Base-by-base conservation (phyloP, 2,329 filamentous ascomycete genomes). In the Aspergillus felis region DNA sequence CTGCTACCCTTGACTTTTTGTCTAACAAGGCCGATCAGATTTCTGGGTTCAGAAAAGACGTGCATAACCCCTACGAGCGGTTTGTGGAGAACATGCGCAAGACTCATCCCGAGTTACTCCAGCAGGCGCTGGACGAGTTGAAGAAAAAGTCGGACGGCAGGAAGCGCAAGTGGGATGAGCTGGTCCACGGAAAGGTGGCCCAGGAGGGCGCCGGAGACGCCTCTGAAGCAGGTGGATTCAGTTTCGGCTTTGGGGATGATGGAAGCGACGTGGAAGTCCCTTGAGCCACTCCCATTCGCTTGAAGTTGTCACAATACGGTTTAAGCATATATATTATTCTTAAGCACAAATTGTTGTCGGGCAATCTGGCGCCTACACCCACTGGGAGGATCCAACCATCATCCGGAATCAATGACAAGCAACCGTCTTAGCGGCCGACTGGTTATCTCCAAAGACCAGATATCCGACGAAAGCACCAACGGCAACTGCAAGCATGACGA, bases 401-500 rank as follows among this genome's bases (percentile, higher is more conserved):
- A 27, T 24, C 14, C 22, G 22, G 6, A 27, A 51, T 28, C 74
- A 97, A 78, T 99, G 93, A 74, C 94, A 99, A 47, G 93, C 92
- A 62, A 91, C 92, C 61, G 91, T 88, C 81, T 96, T 97, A 28
- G 87, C 87, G 7, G 88, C 84, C 54, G 86, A 82, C 1, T 86
- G 86, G 54, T 81, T 80, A 56, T 85, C 83, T 17, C 90, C 89
- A 77, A 97, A 99, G 48, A 88, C 67, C 59, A 96, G 72, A 71
- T 96, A 97, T 47, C 94, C 94, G 48, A 96, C 75, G 64, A 95
- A 96, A 0, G 93, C 92, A 17, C 94, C 94, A 9, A 95, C 79
- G 0, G 89, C 89, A 17, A 97, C 92, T 3, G 93, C 85, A 64
- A 96, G 76, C 94, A 99, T 99, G 65, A 99, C 87, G 87, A 90